Base-by-base conservation (phyloP, 75 land plant genomes). In the Pinus taeda region DNA sequence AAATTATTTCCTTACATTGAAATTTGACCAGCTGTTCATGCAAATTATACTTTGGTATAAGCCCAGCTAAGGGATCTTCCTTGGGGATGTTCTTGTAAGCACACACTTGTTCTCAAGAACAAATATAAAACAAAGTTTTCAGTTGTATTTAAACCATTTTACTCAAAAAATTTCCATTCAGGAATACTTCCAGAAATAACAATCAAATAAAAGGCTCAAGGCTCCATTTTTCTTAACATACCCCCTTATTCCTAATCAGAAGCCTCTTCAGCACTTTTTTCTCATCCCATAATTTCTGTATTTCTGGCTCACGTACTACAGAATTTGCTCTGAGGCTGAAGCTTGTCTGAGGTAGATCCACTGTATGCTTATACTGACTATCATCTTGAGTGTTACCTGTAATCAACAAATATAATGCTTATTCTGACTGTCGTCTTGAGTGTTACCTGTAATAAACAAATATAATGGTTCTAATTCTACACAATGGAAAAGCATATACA, bases 241-340 rank as follows among this genome's bases (percentile, higher is more conserved):
- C 97, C 92, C 96, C 98, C 75, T 67, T 83, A 79, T 95, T 95
- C 76, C 73, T 91, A 15, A 89, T 90, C 2, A 61, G 75, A 56
- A 95, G 78, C 78, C 86, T 87, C 78, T 90, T 86, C 60, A 93
- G 83, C 4, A 97, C 86, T 39, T 90, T 92, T 74, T 93, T 87
- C 9, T 93, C 91, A 39, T 97, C 98, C 99, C 99, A 97, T 59
- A 91, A 39, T 63, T 88, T 93, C 79, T 97, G 99, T 77, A 97
- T 89, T 86, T 97, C 94, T 60, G 99, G 99, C 79, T 95, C 99
- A 75, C 98, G 88, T 24, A 79, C 82, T 15, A 85, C 84, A n/a
- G 99, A 80, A 82, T 97, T 97, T 33, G 99, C 99, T 73, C 98
- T 91, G 85, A 97, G 82, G 60, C 88, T 84, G 80, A 95, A 97